phyloP scores from a whole-genome alignment of 441 rosid genomes.

The Erysimum cheiri region DNA sequence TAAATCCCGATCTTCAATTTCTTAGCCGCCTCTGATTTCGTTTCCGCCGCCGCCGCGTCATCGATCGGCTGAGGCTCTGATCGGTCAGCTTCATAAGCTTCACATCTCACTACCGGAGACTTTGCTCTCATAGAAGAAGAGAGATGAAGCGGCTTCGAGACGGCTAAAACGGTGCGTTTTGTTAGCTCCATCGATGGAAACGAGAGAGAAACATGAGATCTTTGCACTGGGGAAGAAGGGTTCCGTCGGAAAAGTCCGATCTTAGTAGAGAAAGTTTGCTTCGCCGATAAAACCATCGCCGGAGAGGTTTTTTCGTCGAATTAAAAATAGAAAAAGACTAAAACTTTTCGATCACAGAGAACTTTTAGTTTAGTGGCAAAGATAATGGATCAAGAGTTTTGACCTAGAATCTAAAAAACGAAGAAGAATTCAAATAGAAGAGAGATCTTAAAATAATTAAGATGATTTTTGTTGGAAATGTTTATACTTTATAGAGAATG shows the following conservation, averaged over 20 bases:
- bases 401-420: constrained; percentile 27
- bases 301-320: constrained; percentile 33
- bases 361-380: background rate
- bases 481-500: background rate
- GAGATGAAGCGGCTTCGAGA: constrained; percentile 66
- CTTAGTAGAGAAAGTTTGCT: constrained; percentile 23
- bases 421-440: constrained; percentile 29
- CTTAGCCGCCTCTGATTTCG: constrained; percentile 59
- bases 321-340: background rate
- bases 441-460: constrained; percentile 15
- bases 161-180: constrained; percentile 44
- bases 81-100: constrained; percentile 79
- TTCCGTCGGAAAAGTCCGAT: constrained; percentile 48
- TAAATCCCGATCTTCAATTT: constrained; percentile 76
- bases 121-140: constrained; percentile 47
- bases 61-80: constrained; percentile 56
- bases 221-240: constrained; percentile 18
- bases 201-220: constrained; percentile 51
- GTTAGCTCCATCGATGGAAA: constrained; percentile 37
- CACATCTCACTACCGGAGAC: constrained; percentile 53
- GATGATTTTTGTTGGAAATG: constrained; percentile 8
- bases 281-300: constrained; percentile 40
- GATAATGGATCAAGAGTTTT: constrained; percentile 27
- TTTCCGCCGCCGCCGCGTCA: constrained; percentile 39
- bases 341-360: constrained; percentile 19